Conservation (phyloP, 2,329 filamentous ascomycete species). For the Calonectria crousiana region DNA sequence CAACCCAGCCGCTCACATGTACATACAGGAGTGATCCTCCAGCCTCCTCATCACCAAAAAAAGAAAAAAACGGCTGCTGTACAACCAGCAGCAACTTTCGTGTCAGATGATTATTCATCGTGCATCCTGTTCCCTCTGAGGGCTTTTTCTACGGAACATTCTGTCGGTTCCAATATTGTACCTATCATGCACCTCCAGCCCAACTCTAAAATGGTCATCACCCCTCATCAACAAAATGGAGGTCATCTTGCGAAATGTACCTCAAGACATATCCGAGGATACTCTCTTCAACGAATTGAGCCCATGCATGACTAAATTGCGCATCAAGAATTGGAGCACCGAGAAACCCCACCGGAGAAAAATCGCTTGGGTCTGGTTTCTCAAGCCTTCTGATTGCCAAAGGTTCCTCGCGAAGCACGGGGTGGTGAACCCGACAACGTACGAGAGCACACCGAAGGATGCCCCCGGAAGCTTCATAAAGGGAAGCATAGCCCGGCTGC, state of each 20-base stretch:
- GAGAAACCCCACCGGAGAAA: slow-evolving; percentile 53
- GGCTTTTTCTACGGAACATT: background rate
- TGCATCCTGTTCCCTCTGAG: background rate
- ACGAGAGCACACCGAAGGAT: background rate
- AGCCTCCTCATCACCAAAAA: background rate
- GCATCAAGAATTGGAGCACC: slow-evolving; percentile 57
- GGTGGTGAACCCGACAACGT: slow-evolving; percentile 35
- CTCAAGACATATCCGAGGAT: slow-evolving; percentile 53
- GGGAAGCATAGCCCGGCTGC: slow-evolving; percentile 43
- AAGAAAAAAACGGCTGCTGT: background rate
- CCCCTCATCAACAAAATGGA: slow-evolving; percentile 53
- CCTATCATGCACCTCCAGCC: background rate
- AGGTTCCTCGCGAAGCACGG: slow-evolving; percentile 56
- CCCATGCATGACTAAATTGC: slow-evolving; percentile 54
- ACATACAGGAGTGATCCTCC: background rate
- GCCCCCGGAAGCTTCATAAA: background rate
- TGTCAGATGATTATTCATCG: background rate
- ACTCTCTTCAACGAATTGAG: slow-evolving; percentile 53
- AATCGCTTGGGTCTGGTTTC: slow-evolving; percentile 58
- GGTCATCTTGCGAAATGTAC: slow-evolving; percentile 58
- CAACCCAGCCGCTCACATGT: background rate
- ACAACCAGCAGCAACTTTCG: background rate
- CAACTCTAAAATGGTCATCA: background rate
- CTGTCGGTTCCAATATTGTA: background rate
- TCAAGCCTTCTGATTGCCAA: slow-evolving; percentile 52